These are phyloP conservation scores for Microthlaspi erraticum DNA, from an alignment of 345 rosid species.

Conservation along the genomic window DNA sequence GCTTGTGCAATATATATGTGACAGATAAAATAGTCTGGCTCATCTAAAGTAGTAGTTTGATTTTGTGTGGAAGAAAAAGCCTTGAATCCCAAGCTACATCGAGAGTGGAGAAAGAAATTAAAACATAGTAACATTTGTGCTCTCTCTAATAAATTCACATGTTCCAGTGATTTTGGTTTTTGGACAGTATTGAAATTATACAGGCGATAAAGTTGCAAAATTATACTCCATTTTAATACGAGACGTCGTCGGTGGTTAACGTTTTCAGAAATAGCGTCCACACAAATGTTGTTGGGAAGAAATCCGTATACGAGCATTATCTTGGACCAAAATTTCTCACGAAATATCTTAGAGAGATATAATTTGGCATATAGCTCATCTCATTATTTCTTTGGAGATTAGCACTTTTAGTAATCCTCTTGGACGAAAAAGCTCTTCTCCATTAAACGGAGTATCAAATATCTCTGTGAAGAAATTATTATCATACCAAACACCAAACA, in stretches of 20 bases:
- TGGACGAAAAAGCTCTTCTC: too few relatives aligned
- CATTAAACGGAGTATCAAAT: too few relatives aligned
- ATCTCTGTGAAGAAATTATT: too few relatives aligned
- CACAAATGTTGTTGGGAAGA: not conserved
- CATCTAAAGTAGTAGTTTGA: slow-evolving; percentile 16
- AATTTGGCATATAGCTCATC: too few relatives aligned
- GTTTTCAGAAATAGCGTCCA: not conserved
- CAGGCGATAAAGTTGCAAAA: not conserved
- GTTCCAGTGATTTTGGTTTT: not conserved
- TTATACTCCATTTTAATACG: not conserved
- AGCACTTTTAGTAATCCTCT: too few relatives aligned
- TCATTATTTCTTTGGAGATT: too few relatives aligned
- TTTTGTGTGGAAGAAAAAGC: not conserved
- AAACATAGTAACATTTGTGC: not conserved
- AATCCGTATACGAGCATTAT: too few relatives aligned
- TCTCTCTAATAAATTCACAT: not conserved
- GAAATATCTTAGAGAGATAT: too few relatives aligned
- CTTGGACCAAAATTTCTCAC: too few relatives aligned
- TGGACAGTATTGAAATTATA: not conserved
- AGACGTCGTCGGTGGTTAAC: slow-evolving; percentile 1
- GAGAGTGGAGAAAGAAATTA: not conserved
- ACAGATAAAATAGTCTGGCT: slow-evolving; percentile 22
- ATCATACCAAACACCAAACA: too few relatives aligned
- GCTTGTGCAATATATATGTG: slow-evolving; percentile 36
- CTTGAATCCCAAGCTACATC: not conserved